Conservation (phyloP, 2,329 filamentous ascomycete species). For the Torrubiella hemipterigena region DNA sequence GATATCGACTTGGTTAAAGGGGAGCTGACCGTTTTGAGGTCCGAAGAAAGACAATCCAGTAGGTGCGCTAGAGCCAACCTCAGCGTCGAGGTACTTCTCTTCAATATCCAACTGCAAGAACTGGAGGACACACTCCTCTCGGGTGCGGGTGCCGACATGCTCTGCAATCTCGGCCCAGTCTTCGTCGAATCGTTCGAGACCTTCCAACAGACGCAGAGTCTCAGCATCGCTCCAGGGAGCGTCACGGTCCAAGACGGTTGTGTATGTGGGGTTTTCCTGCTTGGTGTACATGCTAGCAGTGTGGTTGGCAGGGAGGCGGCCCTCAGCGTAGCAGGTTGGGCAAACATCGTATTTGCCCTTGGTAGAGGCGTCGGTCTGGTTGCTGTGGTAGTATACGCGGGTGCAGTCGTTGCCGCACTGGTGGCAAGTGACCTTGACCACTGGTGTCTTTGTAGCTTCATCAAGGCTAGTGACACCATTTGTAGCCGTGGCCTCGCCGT, state of each 20-base stretch:
- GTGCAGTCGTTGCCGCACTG: constrained; percentile 87
- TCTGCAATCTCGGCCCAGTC: constrained; percentile 92
- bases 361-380: constrained; percentile 43
- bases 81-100: constrained; percentile 86
- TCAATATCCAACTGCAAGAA: constrained; percentile 96
- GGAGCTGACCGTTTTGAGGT: constrained; percentile 65
- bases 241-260: constrained; percentile 67
- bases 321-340: constrained; percentile 79
- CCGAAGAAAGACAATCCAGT: constrained; percentile 56
- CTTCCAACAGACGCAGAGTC: constrained; percentile 79
- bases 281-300: constrained; percentile 73
- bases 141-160: constrained; percentile 80
- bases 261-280: constrained; percentile 78
- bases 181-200: constrained; percentile 83
- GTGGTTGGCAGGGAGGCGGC: constrained; percentile 69
- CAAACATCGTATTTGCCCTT: constrained; percentile 79
- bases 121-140: constrained; percentile 93
- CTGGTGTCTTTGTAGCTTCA: constrained; percentile 52
- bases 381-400: constrained; percentile 47
- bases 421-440: constrained; percentile 69
- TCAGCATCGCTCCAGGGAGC: constrained; percentile 87
- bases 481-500: constrained; percentile 56
- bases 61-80: constrained; percentile 38
- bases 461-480: constrained; percentile 52
- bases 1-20: constrained; percentile 88